Conservation (phyloP, 2,329 filamentous ascomycete species). For the Dryadomyces quercus-mongolicae region DNA sequence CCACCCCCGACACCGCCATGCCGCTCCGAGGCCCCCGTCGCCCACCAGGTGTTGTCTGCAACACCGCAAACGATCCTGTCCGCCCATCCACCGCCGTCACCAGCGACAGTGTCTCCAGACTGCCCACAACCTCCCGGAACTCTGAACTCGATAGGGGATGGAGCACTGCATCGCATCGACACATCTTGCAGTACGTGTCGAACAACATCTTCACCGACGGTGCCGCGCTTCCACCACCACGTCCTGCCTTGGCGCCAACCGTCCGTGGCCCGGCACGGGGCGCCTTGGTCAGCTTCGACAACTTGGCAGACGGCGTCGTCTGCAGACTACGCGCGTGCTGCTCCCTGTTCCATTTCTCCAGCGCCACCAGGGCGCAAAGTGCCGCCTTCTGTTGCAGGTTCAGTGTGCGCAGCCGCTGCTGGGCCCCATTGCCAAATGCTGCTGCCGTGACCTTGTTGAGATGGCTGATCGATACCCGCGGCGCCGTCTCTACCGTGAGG, state of each 20-base stretch:
- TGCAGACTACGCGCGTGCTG: conserved; percentile 23
- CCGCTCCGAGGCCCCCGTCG: conserved; percentile 31
- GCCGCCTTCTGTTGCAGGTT: conserved; percentile 96
- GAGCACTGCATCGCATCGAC: conserved; percentile 76
- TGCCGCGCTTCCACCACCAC: conserved; percentile 27
- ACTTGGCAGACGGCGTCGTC: conserved; percentile 2
- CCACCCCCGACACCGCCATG: conserved; percentile 33
- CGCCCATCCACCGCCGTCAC: conserved; percentile 59
- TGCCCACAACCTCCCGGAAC: conserved; percentile 85
- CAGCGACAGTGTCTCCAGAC: conserved; percentile 77
- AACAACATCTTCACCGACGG: conserved; percentile 79
- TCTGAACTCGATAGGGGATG: conserved; percentile 84
- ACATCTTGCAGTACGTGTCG: conserved; percentile 70
- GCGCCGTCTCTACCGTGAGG: conserved; percentile 67
- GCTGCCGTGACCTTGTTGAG: conserved; percentile 84
- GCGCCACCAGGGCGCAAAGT: conserved; percentile 73
- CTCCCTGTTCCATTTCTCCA: conserved; percentile 62
- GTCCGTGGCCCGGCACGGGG: conserved; percentile 34
- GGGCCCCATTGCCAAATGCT: conserved; percentile 80
- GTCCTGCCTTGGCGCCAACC: conserved; percentile 20
- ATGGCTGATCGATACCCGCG: conserved; percentile 79
- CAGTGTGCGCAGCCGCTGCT: conserved; percentile 70
- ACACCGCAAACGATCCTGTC: conserved; percentile 50
- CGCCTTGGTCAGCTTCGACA: conserved; percentile 18
- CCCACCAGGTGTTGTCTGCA: conserved; percentile 61